Percentiles rank a stretch among this genome's conserved stretches.
These are phyloP conservation scores for Agaricus blazei DNA, from an alignment of 768 basidiomycete species.

Conservation along the genomic window DNA sequence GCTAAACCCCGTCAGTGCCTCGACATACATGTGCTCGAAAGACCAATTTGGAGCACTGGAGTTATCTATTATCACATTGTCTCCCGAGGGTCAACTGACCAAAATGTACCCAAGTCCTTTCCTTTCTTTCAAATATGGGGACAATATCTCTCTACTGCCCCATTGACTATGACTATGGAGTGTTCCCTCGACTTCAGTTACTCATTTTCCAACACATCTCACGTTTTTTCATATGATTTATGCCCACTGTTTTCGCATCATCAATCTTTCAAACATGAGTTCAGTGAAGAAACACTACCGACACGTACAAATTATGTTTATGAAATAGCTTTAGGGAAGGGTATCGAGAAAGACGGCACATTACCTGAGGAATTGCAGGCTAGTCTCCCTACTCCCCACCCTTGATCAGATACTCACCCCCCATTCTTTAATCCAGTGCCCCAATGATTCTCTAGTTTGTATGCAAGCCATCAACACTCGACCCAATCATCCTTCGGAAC, in stretches of 20 bases:
- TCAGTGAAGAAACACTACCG: slow-evolving; percentile 24
- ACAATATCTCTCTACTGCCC: background rate
- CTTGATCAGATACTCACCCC: background rate
- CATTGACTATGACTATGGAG: background rate
- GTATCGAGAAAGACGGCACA: slow-evolving; percentile 21
- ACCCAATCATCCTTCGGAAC: slow-evolving; percentile 28
- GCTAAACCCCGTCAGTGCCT: no score
- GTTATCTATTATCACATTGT: no score
- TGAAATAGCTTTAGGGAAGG: slow-evolving; percentile 18
- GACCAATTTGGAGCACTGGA: no score
- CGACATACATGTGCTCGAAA: no score
- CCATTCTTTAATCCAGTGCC: slow-evolving; percentile 19
- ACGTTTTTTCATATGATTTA: slow-evolving; percentile 17
- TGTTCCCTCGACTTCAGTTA: background rate
- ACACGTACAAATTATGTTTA: slow-evolving; percentile 25
- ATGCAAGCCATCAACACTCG: slow-evolving; percentile 23
- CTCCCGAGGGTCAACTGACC: no score
- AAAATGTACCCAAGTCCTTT: no score
- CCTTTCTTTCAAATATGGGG: no score
- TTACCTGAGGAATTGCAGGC: slow-evolving; percentile 27
- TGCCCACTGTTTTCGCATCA: slow-evolving; percentile 20
- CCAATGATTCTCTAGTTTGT: slow-evolving; percentile 27
- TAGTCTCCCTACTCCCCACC: background rate
- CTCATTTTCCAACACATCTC: background rate
- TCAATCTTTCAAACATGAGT: slow-evolving; percentile 1